Percentiles rank a stretch among this genome's conserved stretches.
Conservation (phyloP, 208 protist genomes). For the Leishmania martiniquensis region DNA sequence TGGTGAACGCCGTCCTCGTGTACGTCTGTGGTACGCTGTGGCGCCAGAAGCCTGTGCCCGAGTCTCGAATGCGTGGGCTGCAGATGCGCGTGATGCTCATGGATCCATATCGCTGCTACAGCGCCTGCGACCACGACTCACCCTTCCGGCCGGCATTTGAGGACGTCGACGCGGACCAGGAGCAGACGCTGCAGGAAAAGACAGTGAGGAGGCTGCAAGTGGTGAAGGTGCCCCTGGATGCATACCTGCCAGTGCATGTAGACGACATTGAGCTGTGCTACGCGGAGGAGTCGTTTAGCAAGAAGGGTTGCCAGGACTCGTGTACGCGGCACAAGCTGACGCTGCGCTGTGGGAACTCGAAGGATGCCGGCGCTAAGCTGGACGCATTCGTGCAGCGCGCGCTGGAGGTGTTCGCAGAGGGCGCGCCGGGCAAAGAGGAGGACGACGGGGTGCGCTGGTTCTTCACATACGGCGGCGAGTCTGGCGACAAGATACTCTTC, state of each 20-base stretch:
- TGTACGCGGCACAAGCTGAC: slow-evolving; percentile 5
- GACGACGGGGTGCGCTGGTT: slow-evolving; percentile 9
- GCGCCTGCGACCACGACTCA: slow-evolving; percentile 39
- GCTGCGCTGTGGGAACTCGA: background rate
- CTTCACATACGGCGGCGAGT: slow-evolving; percentile 25
- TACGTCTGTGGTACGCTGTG: slow-evolving; percentile 54
- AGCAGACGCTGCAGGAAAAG: slow-evolving; percentile 7
- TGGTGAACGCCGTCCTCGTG: slow-evolving; percentile 74
- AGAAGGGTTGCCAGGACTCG: background rate
- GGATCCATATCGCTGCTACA: slow-evolving; percentile 55
- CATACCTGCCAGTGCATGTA: slow-evolving; percentile 4
- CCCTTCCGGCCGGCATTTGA: slow-evolving; percentile 35
- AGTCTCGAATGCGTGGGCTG: slow-evolving; percentile 42
- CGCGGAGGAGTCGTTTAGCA: background rate
- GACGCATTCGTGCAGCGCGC: slow-evolving; percentile 25
- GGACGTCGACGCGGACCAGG: background rate
- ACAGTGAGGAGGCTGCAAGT: slow-evolving; percentile 7
- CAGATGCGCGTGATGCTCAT: slow-evolving; percentile 54
- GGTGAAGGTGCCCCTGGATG: slow-evolving; percentile 7
- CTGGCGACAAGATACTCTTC: slow-evolving; percentile 39
- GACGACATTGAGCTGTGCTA: slow-evolving; percentile 11
- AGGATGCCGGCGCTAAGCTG: slow-evolving; percentile 4
- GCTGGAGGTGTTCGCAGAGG: slow-evolving; percentile 29
- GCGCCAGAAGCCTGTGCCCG: slow-evolving; percentile 30
- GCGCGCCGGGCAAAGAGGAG: slow-evolving; percentile 2